Conservation (phyloP, 2,329 filamentous ascomycete species). For the Aureobasidium zeae region DNA sequence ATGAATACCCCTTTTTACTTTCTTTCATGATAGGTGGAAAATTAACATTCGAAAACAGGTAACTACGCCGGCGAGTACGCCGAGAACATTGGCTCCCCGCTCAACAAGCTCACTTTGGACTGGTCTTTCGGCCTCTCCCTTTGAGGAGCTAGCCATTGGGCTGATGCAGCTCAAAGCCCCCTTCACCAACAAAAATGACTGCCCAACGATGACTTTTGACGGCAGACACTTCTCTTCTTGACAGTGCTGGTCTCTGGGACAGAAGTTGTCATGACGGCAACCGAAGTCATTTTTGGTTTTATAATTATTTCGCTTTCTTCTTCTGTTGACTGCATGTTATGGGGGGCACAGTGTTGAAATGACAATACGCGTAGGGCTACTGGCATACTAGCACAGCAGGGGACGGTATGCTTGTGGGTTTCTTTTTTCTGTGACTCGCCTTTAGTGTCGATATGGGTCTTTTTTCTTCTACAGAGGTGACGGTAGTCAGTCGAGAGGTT, state of each 20-base stretch:
- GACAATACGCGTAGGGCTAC: no score
- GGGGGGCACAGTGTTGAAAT: no score
- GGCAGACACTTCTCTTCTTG: constrained; percentile 8
- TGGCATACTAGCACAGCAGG: no score
- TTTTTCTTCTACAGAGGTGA: constrained; percentile 6
- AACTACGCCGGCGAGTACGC: constrained; percentile 48
- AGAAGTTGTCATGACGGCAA: constrained; percentile 11
- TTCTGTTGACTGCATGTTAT: constrained; percentile 12
- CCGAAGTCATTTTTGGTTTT: not conserved
- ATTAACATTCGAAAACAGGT: constrained; percentile 34
- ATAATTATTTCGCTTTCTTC: not conserved
- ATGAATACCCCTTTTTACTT: constrained; percentile 36
- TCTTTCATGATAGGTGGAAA: constrained; percentile 9
- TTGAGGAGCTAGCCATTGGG: constrained; percentile 1
- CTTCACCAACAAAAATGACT: no score
- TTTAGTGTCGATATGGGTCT: constrained; percentile 15
- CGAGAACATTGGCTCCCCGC: constrained; percentile 41
- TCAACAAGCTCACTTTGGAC: constrained; percentile 14
- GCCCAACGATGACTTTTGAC: constrained; percentile 9
- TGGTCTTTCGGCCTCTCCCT: constrained; percentile 16
- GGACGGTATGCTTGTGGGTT: no score
- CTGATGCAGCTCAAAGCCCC: constrained; percentile 4
- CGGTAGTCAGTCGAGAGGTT: constrained; percentile 8
- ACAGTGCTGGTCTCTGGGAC: constrained; percentile 2
- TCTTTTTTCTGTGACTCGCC: constrained; percentile 5